Conservation (phyloP, 2,329 filamentous ascomycete genomes). For the Didymellaceae sp. region DNA sequence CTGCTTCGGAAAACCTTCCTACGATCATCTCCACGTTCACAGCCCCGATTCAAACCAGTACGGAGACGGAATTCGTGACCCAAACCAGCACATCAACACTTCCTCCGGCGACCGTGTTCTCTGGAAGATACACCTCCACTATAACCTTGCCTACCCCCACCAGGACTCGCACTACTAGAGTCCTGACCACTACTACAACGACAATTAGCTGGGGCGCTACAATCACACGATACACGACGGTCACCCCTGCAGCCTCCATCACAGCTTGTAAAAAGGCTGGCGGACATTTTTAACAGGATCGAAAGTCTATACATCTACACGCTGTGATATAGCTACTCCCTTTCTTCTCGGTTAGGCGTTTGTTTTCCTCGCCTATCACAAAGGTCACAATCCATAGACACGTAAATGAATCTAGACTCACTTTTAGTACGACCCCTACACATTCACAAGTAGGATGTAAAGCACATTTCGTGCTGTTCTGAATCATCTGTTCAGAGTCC, state of each 20-base stretch:
- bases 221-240: slow-evolving; percentile 42
- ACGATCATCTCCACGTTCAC: slow-evolving; percentile 42
- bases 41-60: slow-evolving; percentile 37
- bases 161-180: slow-evolving; percentile 36
- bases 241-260: slow-evolving; percentile 46
- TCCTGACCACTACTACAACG: slow-evolving; percentile 37
- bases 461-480: no score
- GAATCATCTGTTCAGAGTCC: no score
- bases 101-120: slow-evolving; percentile 46
- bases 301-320: no score
- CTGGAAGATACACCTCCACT: slow-evolving; percentile 41
- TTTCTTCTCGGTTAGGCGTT: no score
- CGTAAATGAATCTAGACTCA: no score
- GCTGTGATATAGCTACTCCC: no score
- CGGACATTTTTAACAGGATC: slow-evolving; percentile 42
- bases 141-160: slow-evolving; percentile 47
- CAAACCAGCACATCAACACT: slow-evolving; percentile 37
- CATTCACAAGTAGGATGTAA: no score
- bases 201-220: slow-evolving; percentile 46
- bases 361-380: no score
- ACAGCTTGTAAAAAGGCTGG: slow-evolving; percentile 44
- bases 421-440: no score
- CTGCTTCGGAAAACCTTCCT: slow-evolving; percentile 34
- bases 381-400: no score
- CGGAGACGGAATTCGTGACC: slow-evolving; percentile 34